Percentiles rank a stretch among this genome's conserved stretches.
These are phyloP conservation scores for Rhododendron ferrugineum DNA, from an alignment of 148 eudicot species.

Conservation along the genomic window DNA sequence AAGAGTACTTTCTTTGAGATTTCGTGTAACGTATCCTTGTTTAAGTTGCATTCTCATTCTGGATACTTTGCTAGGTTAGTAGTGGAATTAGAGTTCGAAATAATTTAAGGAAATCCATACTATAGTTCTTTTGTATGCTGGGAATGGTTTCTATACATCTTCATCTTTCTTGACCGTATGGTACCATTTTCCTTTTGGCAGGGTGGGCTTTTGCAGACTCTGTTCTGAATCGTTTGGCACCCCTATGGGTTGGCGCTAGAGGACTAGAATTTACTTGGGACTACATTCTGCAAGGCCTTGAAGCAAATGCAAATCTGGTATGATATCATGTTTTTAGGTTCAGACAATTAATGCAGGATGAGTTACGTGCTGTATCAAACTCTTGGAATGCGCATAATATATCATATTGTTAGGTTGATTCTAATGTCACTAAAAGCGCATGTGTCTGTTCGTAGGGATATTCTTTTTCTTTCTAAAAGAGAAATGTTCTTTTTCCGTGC, in stretches of 20 bases:
- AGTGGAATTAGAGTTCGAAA: not conserved
- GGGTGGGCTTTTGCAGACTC: slow-evolving; percentile 99
- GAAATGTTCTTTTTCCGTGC: not conserved
- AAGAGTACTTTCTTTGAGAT: too few species aligned
- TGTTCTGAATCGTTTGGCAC: slow-evolving; percentile 83
- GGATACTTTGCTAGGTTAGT: too few species aligned
- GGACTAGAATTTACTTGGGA: slow-evolving; percentile 96
- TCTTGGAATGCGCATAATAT: not conserved
- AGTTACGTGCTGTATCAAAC: not conserved
- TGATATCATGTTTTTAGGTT: not conserved
- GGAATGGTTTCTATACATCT: not conserved
- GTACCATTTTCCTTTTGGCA: slow-evolving; percentile 23
- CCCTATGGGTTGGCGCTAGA: slow-evolving; percentile 98
- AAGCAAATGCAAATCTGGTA: slow-evolving; percentile 98
- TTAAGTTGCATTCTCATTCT: too few species aligned
- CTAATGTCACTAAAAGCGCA: not conserved
- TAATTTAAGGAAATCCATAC: not conserved
- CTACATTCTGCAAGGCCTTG: slow-evolving; percentile 84
- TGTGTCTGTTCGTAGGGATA: not conserved
- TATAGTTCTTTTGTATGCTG: not conserved
- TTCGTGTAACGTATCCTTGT: too few species aligned
- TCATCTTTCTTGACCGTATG: not conserved
- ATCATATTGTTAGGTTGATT: not conserved
- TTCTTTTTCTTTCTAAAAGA: not conserved
- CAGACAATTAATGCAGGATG: not conserved